A percentile compares a stretch with the other conserved stretches of the same genome.
Conservation (phyloP, 306 rosid species). For the Leucaena leucocephala region DNA sequence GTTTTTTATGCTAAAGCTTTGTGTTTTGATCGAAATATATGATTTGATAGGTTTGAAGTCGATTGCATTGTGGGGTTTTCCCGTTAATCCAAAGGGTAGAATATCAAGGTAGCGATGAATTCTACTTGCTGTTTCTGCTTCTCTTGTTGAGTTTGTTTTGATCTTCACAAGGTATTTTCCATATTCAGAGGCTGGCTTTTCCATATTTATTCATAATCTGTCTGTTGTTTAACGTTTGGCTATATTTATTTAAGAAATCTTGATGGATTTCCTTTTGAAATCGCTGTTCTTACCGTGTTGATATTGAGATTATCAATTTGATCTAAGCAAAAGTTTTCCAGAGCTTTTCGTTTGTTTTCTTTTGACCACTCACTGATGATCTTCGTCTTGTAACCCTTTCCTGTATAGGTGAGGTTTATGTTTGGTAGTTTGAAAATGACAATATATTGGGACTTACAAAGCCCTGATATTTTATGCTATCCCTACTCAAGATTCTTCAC, state of each 20-base stretch:
- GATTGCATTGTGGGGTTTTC: conserved; percentile 42
- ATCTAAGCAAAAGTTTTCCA: conserved; percentile 1
- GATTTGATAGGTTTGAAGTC: conserved; percentile 14
- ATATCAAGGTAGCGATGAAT: conserved; percentile 28
- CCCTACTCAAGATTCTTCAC: neutral
- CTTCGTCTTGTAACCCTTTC: conserved; percentile 2
- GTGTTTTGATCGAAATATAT: conserved; percentile 2
- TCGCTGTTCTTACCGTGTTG: neutral
- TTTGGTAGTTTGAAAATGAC: neutral
- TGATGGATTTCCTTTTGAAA: neutral
- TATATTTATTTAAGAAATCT: neutral
- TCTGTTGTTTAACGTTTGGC: too few relatives aligned
- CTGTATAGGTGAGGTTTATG: neutral
- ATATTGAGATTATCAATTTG: conserved; percentile 1
- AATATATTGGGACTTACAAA: neutral
- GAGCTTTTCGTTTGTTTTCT: neutral
- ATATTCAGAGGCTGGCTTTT: neutral
- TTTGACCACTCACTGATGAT: conserved; percentile 11
- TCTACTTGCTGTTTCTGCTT: conserved; percentile 20
- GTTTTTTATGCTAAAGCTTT: conserved; percentile 28
- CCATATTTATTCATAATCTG: neutral
- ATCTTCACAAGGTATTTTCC: neutral
- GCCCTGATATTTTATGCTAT: neutral
- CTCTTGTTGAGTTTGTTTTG: neutral
- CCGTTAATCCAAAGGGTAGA: conserved; percentile 16